phyloP scores from a whole-genome alignment of 148 eudicot genomes.

The Euryodendron excelsum region DNA sequence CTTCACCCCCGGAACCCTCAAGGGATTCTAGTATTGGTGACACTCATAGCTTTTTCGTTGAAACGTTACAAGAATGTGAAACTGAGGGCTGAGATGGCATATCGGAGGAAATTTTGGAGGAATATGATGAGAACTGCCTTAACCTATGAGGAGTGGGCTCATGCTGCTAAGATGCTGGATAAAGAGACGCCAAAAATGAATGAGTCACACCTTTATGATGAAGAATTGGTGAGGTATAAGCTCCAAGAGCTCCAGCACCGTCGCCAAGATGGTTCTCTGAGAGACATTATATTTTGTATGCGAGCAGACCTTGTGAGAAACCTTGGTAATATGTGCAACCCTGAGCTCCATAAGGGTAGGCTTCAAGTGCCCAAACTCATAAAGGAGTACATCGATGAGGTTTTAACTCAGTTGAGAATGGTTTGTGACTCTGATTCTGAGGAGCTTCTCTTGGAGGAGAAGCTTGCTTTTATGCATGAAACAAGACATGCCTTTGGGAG shows the following conservation, averaged over 20 bases:
- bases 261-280: slow-evolving; percentile 75
- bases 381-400: slow-evolving; percentile 90
- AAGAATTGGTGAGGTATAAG: slow-evolving; percentile 79
- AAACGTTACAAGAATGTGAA: slow-evolving; percentile 83
- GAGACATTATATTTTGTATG: slow-evolving; percentile 87
- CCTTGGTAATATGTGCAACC: slow-evolving; percentile 95
- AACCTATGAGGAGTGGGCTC: slow-evolving; percentile 92
- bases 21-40: slow-evolving; percentile 75
- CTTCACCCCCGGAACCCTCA: slow-evolving; percentile 89
- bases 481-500: slow-evolving; percentile 98
- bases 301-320: slow-evolving; percentile 86
- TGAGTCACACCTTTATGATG: slow-evolving; percentile 75
- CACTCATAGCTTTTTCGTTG: slow-evolving; percentile 63
- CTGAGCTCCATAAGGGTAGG: slow-evolving; percentile 88
- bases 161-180: slow-evolving; percentile 90
- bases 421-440: slow-evolving; percentile 90
- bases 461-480: slow-evolving; percentile 95
- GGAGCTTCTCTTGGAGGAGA: slow-evolving; percentile 85
- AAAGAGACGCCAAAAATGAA: slow-evolving; percentile 67
- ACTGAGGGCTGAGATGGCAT: slow-evolving; percentile 73
- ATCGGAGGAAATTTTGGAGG: slow-evolving; percentile 90
- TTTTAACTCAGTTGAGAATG: slow-evolving; percentile 79
- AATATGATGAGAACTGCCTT: slow-evolving; percentile 85
- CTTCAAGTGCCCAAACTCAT: slow-evolving; percentile 88
- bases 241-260: slow-evolving; percentile 81